Evolutionary conservation across 140 eudicot genomes (phyloP), one percentile per base, ranked within the genome.

Genomic region (Erigeron philadelphicus): DNA sequence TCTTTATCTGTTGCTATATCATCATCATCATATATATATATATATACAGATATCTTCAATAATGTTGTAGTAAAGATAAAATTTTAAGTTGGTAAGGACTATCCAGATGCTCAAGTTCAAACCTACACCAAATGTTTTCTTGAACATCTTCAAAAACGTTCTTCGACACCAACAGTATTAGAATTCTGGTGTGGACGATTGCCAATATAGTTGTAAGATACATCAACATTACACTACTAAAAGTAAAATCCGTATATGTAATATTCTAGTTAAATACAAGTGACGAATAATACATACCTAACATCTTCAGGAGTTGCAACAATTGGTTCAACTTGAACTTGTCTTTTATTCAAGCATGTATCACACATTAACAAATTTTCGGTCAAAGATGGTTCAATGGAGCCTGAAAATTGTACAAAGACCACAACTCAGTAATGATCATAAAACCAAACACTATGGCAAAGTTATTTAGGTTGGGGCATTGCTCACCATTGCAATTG

Each of bases 401-500:
- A 62, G 72, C 61, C 82, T 77, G 73, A n/a, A 74, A 53, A 61
- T 58, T 44, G 55, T 68, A 38, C n/a, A 52, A 60, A 66, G 23
- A 52, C 31, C 55, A 31, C 17, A 19, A 35, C 56, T 73, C 25
- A 50, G 44, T 66, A 23, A 43, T 41, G 11, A 59, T 50, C 23
- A 59, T 66, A 48, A 42, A 38, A 9, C 40, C 57, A 58, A 46
- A 19, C 12, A 40, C 55, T 54, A 52, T 10, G 52, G 44, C 13
- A 40, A 40, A 73, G 11, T 62, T 9, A n/a, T 19, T 0, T 50
- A 15, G 6, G 21, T 9, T 19, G 23, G 73, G 61, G 50, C 46
- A 63, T 61, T 46, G 60, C 87, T 86, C 73, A 88, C 98, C 75
- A 10, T 75, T 75, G 79, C 96, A 86, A 18, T 81, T 75, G 74